Conservation (phyloP, 2,329 filamentous ascomycete species). For the Diaporthe citrichinensis region DNA sequence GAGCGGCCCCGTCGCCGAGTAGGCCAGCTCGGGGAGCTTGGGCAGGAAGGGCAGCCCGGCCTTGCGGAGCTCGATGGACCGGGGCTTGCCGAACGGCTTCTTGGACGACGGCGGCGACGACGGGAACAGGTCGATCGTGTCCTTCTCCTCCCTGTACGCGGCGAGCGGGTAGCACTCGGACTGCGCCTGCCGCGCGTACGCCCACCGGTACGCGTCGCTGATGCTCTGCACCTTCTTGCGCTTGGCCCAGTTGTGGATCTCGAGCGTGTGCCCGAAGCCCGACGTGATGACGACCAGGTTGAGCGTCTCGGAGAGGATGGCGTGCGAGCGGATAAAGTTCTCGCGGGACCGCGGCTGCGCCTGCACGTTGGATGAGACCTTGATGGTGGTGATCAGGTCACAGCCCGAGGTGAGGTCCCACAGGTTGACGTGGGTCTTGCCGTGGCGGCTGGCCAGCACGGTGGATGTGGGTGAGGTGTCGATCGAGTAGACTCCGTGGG, state of each 20-base stretch:
- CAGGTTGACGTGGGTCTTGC: conserved; percentile 49
- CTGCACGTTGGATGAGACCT: conserved; percentile 56
- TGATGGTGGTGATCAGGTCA: conserved; percentile 50
- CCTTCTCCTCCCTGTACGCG: conserved; percentile 51
- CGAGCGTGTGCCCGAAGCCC: conserved; percentile 55
- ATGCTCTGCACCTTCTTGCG: conserved; percentile 57
- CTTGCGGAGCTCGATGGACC: conserved; percentile 53
- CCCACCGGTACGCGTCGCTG: conserved; percentile 55
- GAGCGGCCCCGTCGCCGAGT: conserved; percentile 56
- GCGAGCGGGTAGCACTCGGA: conserved; percentile 53
- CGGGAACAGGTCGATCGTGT: conserved; percentile 53
- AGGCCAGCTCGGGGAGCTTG: conserved; percentile 56
- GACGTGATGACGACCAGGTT: conserved; percentile 56
- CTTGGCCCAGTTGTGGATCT: conserved; percentile 57
- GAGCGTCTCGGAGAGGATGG: conserved; percentile 57
- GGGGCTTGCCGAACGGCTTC: conserved; percentile 54
- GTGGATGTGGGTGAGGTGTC: conserved; percentile 53
- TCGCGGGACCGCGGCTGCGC: conserved; percentile 56
- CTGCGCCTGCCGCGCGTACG: conserved; percentile 53
- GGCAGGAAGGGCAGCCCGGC: conserved; percentile 55
- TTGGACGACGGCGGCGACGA: conserved; percentile 47
- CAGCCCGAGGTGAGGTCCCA: conserved; percentile 47
- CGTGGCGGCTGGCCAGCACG: conserved; percentile 53
- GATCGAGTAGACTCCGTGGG: conserved; percentile 52
- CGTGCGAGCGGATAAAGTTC: conserved; percentile 59